phyloP scores from a whole-genome alignment of 2,329 filamentous ascomycete genomes.

The Cercospora beticola region DNA sequence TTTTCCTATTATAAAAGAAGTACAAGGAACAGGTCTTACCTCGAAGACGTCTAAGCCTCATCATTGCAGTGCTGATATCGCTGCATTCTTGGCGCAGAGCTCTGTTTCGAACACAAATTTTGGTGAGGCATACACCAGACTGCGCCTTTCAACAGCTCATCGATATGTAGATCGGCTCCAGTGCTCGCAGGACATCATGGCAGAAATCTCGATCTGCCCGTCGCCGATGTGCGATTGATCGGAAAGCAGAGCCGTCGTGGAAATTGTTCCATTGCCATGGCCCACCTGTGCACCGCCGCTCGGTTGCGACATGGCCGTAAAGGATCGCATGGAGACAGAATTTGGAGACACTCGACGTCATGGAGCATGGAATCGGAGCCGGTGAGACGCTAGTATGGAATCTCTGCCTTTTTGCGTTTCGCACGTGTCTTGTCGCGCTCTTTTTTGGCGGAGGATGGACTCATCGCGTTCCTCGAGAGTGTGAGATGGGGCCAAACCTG shows the following conservation, averaged over 20 bases:
- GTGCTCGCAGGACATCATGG: neutral
- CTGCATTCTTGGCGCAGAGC: neutral
- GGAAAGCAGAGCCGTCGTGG: neutral
- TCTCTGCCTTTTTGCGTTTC: neutral
- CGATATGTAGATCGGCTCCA: neutral
- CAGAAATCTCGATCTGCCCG: neutral
- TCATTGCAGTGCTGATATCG: neutral
- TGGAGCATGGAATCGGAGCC: constrained; percentile 3
- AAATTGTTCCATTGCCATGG: neutral
- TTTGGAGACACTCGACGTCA: neutral
- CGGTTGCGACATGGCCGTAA: neutral
- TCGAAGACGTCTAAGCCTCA: neutral
- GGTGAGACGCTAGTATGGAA: neutral
- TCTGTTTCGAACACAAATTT: neutral
- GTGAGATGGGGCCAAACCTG: neutral
- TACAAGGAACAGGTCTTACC: neutral
- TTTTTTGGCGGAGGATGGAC: neutral
- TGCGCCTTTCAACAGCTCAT: neutral
- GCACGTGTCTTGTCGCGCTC: neutral
- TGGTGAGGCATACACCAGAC: neutral
- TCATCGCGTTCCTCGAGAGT: neutral
- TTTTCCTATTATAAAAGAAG: neutral
- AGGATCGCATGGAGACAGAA: constrained; percentile 4
- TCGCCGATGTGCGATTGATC: neutral
- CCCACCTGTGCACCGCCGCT: neutral